Base-by-base conservation (phyloP, 1,284 basidiomycete genomes). In the Trichosporon sp. region DNA sequence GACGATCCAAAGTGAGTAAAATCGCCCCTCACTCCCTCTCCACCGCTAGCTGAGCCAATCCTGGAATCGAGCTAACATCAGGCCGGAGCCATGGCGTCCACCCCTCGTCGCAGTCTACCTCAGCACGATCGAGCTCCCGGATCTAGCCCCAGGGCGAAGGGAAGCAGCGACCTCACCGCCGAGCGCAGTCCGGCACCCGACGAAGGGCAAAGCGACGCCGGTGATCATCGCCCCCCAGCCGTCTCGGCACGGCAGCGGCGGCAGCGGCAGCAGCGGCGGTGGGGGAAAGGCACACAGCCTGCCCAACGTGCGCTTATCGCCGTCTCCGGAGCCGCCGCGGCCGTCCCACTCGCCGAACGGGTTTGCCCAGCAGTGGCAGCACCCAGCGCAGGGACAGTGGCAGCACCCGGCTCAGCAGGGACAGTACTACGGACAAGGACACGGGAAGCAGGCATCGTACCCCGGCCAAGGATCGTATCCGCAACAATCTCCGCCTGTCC, bases 51-150 rank as follows among this genome's bases (percentile, higher is more conserved):
- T n/a, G n/a, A n/a, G n/a, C n/a, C n/a, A n/a, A n/a, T n/a, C n/a
- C n/a, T n/a, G n/a, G n/a, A n/a, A n/a, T n/a, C n/a, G n/a, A 23
- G 36, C 37, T 61, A 37, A 36, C 56, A 14, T 13, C 14, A 63
- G 27, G 46, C 59, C 58, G 19, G 21, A 54, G 54, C 76, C 74
- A 71, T 64, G 62, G 16, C 71, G 76, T 0, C 74, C 76, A 2
- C 71, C 71, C 9, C 76, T 74, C 27, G 74, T 81, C 10, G 67
- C 74, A 14, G 77, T 81, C 44, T 81, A 78, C 59, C 71, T 80
- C 1, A 76, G 74, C 13, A 77, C 74, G 9, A 78, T 79, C 52
- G 78, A 79, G 46, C 63, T 81, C 29, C 78, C 79, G 1, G 79
- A 81, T 37, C 70, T 81, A 8, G 61, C 58, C n/a, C 60, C 62